Base-by-base conservation (phyloP, 2,329 filamentous ascomycete genomes). In the Aspergillus quadricinctus region DNA sequence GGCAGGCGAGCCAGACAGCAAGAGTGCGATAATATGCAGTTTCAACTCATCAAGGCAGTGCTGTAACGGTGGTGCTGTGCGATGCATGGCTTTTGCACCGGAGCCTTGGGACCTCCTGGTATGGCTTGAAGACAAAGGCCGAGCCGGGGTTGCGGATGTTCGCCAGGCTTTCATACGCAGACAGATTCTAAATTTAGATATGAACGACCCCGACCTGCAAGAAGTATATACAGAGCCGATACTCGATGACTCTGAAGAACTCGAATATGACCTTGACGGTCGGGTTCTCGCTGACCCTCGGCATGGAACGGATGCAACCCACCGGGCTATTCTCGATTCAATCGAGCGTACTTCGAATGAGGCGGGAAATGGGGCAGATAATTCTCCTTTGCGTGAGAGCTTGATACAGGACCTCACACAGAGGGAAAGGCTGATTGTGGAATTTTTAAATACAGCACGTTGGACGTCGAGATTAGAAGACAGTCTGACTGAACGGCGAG, bases 81-180 rank as follows among this genome's bases (percentile, higher is more conserved):
- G 94, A 59, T 90, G 92, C 59, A 95, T 97, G 89, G 83, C 88
- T 1, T 99, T 99, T 70, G 92, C 90, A 4, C 92, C 93, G 0
- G 89, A 89, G 1, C 90, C 92, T 0, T 93, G 88, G 79, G 93
- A 97, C 69, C 83, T 99, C 19, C 78, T 99, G 43, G 89, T 95
- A 6, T 97, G 94, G 92, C 90, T 92, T 8, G 94, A 99, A 73
- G 90, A 96, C 66, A 87, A 89, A 60, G 78, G 78, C 17, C 71
- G 75, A 59, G 75, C 75, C 48, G 78, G 78, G 7, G 64, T 80
- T 56, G 76, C 77, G 31, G 78, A 80, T 64, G 66, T 80, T 50
- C 77, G 78, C 41, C 76, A 75, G 56, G 67, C 66, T n/a, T 80
- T 79, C 57, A 63, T 70, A 29, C 73, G 78, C 49, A 69, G 76